A percentile compares a stretch with the other conserved stretches of the same genome.
phyloP scores from a whole-genome alignment of 257 asterid species.

The Phtheirospermum japonicum region DNA sequence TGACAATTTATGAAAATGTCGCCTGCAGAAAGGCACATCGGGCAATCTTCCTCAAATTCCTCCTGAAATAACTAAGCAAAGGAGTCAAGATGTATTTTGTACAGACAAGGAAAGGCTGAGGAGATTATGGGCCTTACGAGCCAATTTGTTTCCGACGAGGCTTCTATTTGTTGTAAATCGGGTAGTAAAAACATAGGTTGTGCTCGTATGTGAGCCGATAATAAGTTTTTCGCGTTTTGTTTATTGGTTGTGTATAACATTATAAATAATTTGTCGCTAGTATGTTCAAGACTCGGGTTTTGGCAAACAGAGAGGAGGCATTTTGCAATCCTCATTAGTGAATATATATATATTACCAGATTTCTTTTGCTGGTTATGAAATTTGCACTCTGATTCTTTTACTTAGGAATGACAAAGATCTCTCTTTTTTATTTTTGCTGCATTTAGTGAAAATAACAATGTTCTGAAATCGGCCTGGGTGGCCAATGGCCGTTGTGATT shows the following conservation, averaged over 20 bases:
- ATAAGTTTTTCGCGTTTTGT: conserved; percentile 29
- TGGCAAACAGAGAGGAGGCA: neutral
- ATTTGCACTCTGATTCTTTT: neutral
- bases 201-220: conserved; percentile 23
- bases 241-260: too few relatives aligned
- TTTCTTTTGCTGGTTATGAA: conserved; percentile 13
- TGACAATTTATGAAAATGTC: neutral
- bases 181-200: conserved; percentile 12
- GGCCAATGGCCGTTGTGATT: too few relatives aligned
- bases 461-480: too few relatives aligned
- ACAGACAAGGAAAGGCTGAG: conserved; percentile 28
- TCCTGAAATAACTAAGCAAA: conserved; percentile 25
- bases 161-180: conserved; percentile 26
- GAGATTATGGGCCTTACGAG: neutral
- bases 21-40: conserved; percentile 46
- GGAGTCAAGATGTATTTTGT: conserved; percentile 17
- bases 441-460: too few relatives aligned
- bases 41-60: conserved; percentile 41
- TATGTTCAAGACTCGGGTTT: neutral
- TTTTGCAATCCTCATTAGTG: conserved; percentile 12
- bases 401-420: too few relatives aligned
- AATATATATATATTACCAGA: neutral
- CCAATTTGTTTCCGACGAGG: neutral
- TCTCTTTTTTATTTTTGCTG: too few relatives aligned
- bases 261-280: neutral